These are phyloP conservation scores for Kuraishia borneana DNA, from an alignment of 805 yeast species.

Conservation along the genomic window DNA sequence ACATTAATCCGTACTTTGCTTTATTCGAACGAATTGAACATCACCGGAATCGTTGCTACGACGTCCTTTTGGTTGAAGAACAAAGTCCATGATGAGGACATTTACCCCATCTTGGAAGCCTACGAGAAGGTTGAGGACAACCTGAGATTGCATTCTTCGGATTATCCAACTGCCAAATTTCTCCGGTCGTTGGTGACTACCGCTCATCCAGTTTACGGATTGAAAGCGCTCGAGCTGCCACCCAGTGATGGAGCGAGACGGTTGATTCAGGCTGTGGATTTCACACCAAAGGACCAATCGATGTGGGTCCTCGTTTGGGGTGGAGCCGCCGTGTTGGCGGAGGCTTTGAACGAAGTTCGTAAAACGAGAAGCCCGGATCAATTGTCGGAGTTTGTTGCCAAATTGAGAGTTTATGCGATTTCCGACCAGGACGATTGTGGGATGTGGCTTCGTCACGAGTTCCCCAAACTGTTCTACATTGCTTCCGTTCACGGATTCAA, in stretches of 20 bases:
- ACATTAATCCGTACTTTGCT: conserved; percentile 15
- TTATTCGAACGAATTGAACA: conserved; percentile 14
- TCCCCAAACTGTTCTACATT: conserved; percentile 12
- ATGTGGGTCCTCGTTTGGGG: conserved; percentile 16
- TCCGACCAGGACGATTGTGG: conserved; percentile 19
- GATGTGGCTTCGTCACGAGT: conserved; percentile 16
- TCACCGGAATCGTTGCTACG: conserved; percentile 17
- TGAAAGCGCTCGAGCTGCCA: conserved; percentile 6
- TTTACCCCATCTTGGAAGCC: conserved; percentile 15
- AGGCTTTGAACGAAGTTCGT: conserved; percentile 11
- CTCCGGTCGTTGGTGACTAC: conserved; percentile 10
- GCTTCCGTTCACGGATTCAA: conserved; percentile 14
- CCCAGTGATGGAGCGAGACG: neutral
- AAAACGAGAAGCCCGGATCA: conserved; percentile 7
- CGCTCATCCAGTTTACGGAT: conserved; percentile 13
- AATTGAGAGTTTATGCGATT: conserved; percentile 13
- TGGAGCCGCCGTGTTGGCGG: conserved; percentile 17
- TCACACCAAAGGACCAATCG: conserved; percentile 5
- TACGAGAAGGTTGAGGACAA: conserved; percentile 14
- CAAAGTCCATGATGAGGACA: conserved; percentile 15
- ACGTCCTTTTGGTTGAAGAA: conserved; percentile 18
- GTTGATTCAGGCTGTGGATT: conserved; percentile 10
- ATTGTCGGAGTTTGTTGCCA: conserved; percentile 6
- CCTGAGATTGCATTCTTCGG: conserved; percentile 12
- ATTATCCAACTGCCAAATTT: conserved; percentile 13